phyloP scores from a whole-genome alignment of 441 rosid genomes.

The Bruguiera hainesii region DNA sequence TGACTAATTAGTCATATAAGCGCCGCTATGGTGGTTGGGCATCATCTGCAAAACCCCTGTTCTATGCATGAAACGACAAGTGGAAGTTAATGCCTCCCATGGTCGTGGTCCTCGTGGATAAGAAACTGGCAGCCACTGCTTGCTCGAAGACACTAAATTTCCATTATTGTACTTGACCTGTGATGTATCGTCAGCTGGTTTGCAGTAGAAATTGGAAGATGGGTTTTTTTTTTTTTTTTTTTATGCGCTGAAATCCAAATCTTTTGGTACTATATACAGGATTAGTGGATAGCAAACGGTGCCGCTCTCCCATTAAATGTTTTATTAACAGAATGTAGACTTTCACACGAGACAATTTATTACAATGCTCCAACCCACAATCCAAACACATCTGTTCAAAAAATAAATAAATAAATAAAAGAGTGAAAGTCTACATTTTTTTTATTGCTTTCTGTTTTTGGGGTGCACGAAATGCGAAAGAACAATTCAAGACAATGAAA shows the following conservation, averaged over 20 bases:
- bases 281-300: neutral
- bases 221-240: too few relatives aligned
- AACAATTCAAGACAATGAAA: neutral
- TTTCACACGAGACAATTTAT: too few relatives aligned
- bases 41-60: neutral
- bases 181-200: neutral
- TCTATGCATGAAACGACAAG: neutral
- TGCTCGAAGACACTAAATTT: neutral
- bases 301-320: conserved; percentile 8
- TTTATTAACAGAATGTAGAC: too few relatives aligned
- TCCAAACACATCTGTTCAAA: too few relatives aligned
- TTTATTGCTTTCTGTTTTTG: too few relatives aligned
- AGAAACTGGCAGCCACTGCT: neutral
- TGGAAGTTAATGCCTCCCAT: too few relatives aligned
- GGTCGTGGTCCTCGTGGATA: neutral
- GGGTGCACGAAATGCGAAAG: too few relatives aligned
- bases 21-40: neutral
- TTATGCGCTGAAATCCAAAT: neutral
- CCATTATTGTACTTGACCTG: neutral
- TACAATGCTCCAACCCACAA: too few relatives aligned
- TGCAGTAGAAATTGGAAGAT: too few relatives aligned
- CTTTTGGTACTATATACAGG: neutral
- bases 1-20: neutral
- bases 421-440: too few relatives aligned
- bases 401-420: too few relatives aligned